Conservation (phyloP, 768 basidiomycete species). For the Pisolithus orientalis region DNA sequence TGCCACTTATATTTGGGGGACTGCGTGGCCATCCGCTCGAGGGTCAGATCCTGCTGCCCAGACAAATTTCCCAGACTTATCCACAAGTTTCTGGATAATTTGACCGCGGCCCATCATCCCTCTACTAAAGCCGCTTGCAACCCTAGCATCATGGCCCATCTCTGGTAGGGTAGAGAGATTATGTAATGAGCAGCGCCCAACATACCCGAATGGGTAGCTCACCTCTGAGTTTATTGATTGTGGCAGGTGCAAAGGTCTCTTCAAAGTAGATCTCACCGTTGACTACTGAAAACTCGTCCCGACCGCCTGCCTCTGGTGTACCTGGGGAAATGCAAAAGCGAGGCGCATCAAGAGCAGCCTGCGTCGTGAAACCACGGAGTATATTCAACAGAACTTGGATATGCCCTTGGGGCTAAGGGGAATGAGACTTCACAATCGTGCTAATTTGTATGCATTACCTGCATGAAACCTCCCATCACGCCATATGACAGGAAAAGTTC, state of each 20-base stretch:
- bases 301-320: slow-evolving; percentile 51
- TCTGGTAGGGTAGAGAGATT: slow-evolving; percentile 32
- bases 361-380: slow-evolving; percentile 78
- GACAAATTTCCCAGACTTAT: slow-evolving; percentile 62
- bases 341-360: slow-evolving; percentile 90
- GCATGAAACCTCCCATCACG: slow-evolving; percentile 92
- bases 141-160: slow-evolving; percentile 84
- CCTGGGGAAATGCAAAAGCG: slow-evolving; percentile 94
- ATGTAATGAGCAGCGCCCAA: not conserved
- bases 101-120: slow-evolving; percentile 79
- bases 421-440: not conserved
- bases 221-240: slow-evolving; percentile 66
- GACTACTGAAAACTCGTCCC: slow-evolving; percentile 47
- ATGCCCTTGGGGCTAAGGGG: slow-evolving; percentile 81
- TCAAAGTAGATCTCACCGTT: slow-evolving; percentile 89
- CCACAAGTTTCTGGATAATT: slow-evolving; percentile 75
- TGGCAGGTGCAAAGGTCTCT: slow-evolving; percentile 63
- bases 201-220: slow-evolving; percentile 11
- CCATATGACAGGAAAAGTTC: slow-evolving; percentile 88
- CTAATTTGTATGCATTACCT: slow-evolving; percentile 33
- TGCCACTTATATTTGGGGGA: slow-evolving; percentile 61
- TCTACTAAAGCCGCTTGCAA: slow-evolving; percentile 53
- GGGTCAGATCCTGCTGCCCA: slow-evolving; percentile 96
- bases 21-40: slow-evolving; percentile 84
- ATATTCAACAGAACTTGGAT: slow-evolving; percentile 91